These are phyloP conservation scores for Malassezia nana DNA, from an alignment of 1,284 basidiomycete species.

Conservation along the genomic window DNA sequence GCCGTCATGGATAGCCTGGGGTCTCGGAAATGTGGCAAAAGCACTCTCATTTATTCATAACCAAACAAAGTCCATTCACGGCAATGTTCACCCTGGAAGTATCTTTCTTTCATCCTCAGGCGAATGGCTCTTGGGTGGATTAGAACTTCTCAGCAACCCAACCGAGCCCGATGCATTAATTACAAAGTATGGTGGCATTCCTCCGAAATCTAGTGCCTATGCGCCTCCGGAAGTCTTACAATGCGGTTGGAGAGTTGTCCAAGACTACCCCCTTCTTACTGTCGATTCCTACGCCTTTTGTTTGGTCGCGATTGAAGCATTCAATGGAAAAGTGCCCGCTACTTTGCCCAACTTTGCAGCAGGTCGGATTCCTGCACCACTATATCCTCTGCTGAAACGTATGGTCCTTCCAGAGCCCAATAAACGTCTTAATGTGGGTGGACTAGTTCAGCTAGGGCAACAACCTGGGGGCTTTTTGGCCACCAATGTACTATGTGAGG, in stretches of 20 bases:
- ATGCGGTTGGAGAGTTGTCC: conserved; percentile 57
- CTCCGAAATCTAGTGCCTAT: conserved; percentile 40
- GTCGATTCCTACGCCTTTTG: conserved; percentile 38
- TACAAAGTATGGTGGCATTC: conserved; percentile 26
- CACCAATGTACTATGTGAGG: conserved; percentile 70
- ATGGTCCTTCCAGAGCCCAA: conserved; percentile 79
- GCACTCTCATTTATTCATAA: conserved; percentile 66
- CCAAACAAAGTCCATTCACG: conserved; percentile 59
- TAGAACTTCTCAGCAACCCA: conserved; percentile 67
- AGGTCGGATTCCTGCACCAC: conserved; percentile 63
- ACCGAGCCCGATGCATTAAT: conserved; percentile 44
- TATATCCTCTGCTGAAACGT: conserved; percentile 75
- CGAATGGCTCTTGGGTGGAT: conserved; percentile 92
- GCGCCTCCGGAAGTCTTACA: conserved; percentile 82
- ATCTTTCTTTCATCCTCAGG: conserved; percentile 73
- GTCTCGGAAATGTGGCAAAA: conserved; percentile 71
- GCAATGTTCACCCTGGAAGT: conserved; percentile 66
- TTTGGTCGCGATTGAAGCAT: conserved; percentile 34
- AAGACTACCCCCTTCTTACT: conserved; percentile 21
- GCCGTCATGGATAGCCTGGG: conserved; percentile 73
- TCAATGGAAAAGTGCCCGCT: conserved; percentile 39
- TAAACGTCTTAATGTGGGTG: conserved; percentile 59
- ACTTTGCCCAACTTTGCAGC: conserved; percentile 64
- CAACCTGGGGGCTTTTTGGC: conserved; percentile 64
- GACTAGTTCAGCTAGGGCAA: conserved; percentile 36